Base-by-base conservation (phyloP, 2,329 filamentous ascomycete genomes). In the Pyricularia grisea region DNA sequence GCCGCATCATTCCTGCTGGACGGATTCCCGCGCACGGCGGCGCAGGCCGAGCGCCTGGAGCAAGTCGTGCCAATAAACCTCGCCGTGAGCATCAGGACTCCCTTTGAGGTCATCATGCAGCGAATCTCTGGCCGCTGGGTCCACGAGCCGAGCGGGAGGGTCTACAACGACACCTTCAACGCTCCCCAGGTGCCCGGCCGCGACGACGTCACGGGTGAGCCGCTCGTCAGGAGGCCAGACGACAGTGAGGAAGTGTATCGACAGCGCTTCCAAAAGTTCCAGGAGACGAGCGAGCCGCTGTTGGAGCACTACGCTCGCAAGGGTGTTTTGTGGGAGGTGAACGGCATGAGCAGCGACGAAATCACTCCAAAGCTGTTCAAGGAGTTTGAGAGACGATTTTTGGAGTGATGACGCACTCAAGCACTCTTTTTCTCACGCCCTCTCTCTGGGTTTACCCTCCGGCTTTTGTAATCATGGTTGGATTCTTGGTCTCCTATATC, bases 111-210 rank as follows among this genome's bases (percentile, higher is more conserved):
- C 71, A 93, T 99, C 71, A 85, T 98, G 72, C 88, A 93, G 74
- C 91, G 95, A 69, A 97, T 99, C 74, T 88, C 92, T 63, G 93
- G 93, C 67, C 90, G 95, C 69, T 97, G 94, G 94, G 90, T 97
- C 60, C 95, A 99, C 79, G 91, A 92, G 75, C 89, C 93, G 0
- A 97, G 93, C 0, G 95, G 95, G 1, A 87, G 95, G 31, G 91
- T 97, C 20, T 99, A 99, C 83, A 99, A 99, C 78, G 96, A 93
- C 2, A 89, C 89, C 0, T 99, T 97, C 82, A 93, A 98, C 76
- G 86, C 91, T 9, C 95, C 95, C 0, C 90, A 90, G 73, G 88
- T 94, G 1, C 80, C 88, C 0, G 94, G 95, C 30, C 87, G 84
- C 73, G 95, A 99, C 79, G 95, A 99, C 78, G 77, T 97, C 66